Conservation (phyloP, 2,329 filamentous ascomycete species). For the Beauveria sp. region DNA sequence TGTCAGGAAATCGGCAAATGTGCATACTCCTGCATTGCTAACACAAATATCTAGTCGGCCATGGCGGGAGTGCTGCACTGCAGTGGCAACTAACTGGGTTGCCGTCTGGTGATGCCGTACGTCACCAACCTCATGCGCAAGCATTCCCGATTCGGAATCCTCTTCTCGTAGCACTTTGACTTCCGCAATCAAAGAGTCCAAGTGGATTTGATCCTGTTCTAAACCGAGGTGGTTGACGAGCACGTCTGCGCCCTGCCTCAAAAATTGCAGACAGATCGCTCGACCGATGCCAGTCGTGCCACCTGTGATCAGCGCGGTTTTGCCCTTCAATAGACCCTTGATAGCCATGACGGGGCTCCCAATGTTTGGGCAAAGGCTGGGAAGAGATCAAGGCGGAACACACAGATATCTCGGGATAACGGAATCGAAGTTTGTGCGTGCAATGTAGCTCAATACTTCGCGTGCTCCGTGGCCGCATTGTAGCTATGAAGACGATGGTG, state of each 20-base stretch:
- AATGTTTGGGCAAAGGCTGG: not conserved
- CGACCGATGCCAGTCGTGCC: slow-evolving; percentile 81
- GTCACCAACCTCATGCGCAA: slow-evolving; percentile 63
- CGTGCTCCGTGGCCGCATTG: too few relatives aligned
- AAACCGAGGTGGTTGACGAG: slow-evolving; percentile 72
- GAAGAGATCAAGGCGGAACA: not conserved
- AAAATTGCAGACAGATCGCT: slow-evolving; percentile 73
- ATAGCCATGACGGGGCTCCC: slow-evolving; percentile 29
- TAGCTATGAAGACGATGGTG: too few relatives aligned
- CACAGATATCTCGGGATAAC: not conserved
- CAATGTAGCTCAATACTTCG: too few relatives aligned
- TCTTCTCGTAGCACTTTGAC: slow-evolving; percentile 35
- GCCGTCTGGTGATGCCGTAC: slow-evolving; percentile 69
- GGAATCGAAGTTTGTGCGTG: not conserved
- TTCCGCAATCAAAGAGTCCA: slow-evolving; percentile 45
- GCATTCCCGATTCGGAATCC: not conserved
- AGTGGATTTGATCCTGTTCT: slow-evolving; percentile 40
- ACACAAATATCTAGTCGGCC: slow-evolving; percentile 68
- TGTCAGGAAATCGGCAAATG: slow-evolving; percentile 79
- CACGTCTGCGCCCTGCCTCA: slow-evolving; percentile 69
- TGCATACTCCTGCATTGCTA: slow-evolving; percentile 81
- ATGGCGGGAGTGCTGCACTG: slow-evolving; percentile 51
- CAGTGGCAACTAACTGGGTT: slow-evolving; percentile 54
- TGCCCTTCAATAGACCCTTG: slow-evolving; percentile 56
- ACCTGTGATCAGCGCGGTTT: slow-evolving; percentile 80